phyloP scores from a whole-genome alignment of 2,329 filamentous ascomycete species.

The Neospermospora avenae region DNA sequence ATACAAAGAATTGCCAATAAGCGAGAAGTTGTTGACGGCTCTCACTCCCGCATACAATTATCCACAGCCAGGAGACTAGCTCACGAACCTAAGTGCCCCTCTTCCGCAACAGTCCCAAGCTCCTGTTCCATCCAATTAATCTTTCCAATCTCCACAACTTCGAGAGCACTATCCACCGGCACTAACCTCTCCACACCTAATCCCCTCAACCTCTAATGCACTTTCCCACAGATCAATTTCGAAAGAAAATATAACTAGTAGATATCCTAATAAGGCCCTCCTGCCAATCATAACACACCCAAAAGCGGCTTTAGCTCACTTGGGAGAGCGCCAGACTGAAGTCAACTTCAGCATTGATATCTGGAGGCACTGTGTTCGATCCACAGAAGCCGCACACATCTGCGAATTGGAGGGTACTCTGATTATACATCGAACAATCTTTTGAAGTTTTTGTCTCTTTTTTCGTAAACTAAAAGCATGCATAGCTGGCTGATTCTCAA shows the following conservation, averaged over 20 bases:
- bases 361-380: conserved; percentile 20
- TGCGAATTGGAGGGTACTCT: conserved; percentile 9
- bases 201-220: not conserved
- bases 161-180: too few relatives aligned
- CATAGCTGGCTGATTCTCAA: too few relatives aligned
- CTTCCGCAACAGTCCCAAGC: too few relatives aligned
- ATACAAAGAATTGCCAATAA: too few relatives aligned
- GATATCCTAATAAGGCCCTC: not conserved
- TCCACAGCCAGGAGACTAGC: too few relatives aligned
- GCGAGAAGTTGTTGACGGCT: too few relatives aligned
- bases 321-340: conserved; percentile 21
- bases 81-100: too few relatives aligned
- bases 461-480: too few relatives aligned
- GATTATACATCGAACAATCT: conserved; percentile 1
- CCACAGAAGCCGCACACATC: conserved; percentile 17
- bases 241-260: not conserved
- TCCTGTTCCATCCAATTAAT: too few relatives aligned
- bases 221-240: not conserved
- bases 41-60: too few relatives aligned
- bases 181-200: not conserved
- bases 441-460: not conserved
- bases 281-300: not conserved
- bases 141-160: too few relatives aligned
- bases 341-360: conserved; percentile 13
- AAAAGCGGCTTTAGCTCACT: conserved; percentile 17